These are phyloP conservation scores for Opeltia flavorubescens DNA, from an alignment of 495 filamentous ascomycete species.

Conservation along the genomic window DNA sequence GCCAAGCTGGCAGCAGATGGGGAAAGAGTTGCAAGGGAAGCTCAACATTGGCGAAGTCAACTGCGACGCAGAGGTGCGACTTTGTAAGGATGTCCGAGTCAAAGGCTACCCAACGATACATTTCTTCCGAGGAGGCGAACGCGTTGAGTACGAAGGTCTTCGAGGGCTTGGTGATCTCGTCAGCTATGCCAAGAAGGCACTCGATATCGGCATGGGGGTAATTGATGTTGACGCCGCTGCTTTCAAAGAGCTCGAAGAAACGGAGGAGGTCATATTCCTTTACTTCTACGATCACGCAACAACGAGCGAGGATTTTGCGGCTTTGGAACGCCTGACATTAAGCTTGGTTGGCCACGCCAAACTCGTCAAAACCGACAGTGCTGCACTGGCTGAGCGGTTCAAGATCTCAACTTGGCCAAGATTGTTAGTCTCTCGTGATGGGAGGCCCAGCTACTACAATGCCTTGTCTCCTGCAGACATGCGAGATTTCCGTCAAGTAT, in stretches of 20 bases:
- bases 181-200: constrained; percentile 71
- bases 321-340: constrained; percentile 71
- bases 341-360: constrained; percentile 82
- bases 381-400: constrained; percentile 58
- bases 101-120: constrained; percentile 74
- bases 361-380: constrained; percentile 75
- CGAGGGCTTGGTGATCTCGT: constrained; percentile 86
- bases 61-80: constrained; percentile 66
- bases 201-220: constrained; percentile 62
- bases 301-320: constrained; percentile 76
- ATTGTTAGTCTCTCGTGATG: constrained; percentile 77
- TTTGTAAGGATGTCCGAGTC: constrained; percentile 80
- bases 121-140: constrained; percentile 85
- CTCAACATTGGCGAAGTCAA: constrained; percentile 95
- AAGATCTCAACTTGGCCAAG: constrained; percentile 94
- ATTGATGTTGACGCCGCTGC: constrained; percentile 60
- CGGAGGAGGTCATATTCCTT: constrained; percentile 86
- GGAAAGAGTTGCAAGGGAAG: constrained; percentile 70
- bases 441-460: constrained; percentile 74
- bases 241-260: constrained; percentile 79
- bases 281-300: constrained; percentile 97
- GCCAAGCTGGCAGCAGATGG: constrained; percentile 79
- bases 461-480: constrained; percentile 75
- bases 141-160: constrained; percentile 84
- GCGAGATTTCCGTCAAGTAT: constrained; percentile 66